Conservation (phyloP, 2,329 filamentous ascomycete species). For the Dactylonectria estremocensis region DNA sequence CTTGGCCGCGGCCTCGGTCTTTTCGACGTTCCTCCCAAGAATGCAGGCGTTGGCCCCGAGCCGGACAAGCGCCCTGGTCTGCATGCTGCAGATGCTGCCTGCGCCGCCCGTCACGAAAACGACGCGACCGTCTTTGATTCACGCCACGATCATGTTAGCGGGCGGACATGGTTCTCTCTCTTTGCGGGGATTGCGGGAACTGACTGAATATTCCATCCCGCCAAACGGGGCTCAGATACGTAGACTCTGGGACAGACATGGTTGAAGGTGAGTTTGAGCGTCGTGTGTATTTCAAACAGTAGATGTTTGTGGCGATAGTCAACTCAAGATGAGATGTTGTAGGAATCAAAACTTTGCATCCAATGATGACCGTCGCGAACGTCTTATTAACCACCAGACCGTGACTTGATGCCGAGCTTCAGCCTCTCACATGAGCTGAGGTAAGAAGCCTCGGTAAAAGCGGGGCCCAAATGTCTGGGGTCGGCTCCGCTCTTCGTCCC, state of each 20-base stretch:
- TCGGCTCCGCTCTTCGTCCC: slow-evolving; percentile 11
- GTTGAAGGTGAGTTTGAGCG: neutral
- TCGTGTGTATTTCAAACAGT: neutral
- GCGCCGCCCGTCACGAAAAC: slow-evolving; percentile 96
- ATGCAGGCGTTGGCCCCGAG: slow-evolving; percentile 96
- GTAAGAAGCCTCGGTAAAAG: slow-evolving; percentile 39
- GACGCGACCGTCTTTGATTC: slow-evolving; percentile 80
- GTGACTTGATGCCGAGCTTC: neutral
- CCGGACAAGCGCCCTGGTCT: slow-evolving; percentile 91
- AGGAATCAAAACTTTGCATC: neutral
- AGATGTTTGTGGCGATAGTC: neutral
- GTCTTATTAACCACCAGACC: neutral
- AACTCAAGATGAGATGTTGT: neutral
- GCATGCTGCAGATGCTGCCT: slow-evolving; percentile 93
- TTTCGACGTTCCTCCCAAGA: slow-evolving; percentile 88
- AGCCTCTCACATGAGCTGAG: slow-evolving; percentile 16
- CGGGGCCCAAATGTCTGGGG: slow-evolving; percentile 33
- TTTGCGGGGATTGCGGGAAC: slow-evolving; percentile 39
- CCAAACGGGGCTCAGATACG: slow-evolving; percentile 89
- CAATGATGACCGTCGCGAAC: neutral
- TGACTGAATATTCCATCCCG: slow-evolving; percentile 88
- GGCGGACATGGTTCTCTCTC: neutral
- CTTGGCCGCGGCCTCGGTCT: slow-evolving; percentile 85
- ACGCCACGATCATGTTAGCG: slow-evolving; percentile 32
- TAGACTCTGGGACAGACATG: slow-evolving; percentile 80